Conservation (phyloP, 1,284 basidiomycete species). For the Sutorius eximius region DNA sequence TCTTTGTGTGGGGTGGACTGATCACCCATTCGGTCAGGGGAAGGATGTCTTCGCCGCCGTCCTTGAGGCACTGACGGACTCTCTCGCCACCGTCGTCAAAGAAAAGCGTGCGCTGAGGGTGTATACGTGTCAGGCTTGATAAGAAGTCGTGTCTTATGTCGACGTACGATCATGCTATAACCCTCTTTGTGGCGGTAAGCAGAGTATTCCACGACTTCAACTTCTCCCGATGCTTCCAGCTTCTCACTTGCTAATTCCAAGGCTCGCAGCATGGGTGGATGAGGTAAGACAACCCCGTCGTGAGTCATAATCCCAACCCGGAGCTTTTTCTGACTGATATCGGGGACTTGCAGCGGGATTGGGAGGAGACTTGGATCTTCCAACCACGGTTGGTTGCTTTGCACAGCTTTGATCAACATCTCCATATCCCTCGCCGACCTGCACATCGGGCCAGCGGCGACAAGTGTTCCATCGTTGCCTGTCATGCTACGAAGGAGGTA, state of each 20-base stretch:
- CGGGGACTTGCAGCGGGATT: slow-evolving; percentile 37
- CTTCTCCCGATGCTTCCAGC: slow-evolving; percentile 39
- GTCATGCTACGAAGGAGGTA: slow-evolving; percentile 27
- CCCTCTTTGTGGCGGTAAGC: slow-evolving; percentile 39
- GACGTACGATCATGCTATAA: slow-evolving; percentile 32
- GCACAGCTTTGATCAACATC: slow-evolving; percentile 41
- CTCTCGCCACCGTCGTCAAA: slow-evolving; percentile 29
- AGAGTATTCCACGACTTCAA: slow-evolving; percentile 42
- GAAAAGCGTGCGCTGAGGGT: slow-evolving; percentile 20
- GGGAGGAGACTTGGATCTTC: slow-evolving; percentile 41
- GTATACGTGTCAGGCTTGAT: background rate
- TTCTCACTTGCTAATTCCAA: slow-evolving; percentile 38
- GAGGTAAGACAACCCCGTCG: slow-evolving; percentile 47
- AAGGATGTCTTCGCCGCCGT: slow-evolving; percentile 32
- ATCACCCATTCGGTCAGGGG: slow-evolving; percentile 35
- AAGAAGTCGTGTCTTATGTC: background rate
- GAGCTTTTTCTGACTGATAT: slow-evolving; percentile 31
- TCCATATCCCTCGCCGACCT: slow-evolving; percentile 46
- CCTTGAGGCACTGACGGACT: slow-evolving; percentile 22
- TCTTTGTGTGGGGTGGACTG: slow-evolving; percentile 25
- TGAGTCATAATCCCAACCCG: slow-evolving; percentile 47
- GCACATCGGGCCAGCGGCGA: slow-evolving; percentile 37
- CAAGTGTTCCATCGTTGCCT: slow-evolving; percentile 36
- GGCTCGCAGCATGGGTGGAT: slow-evolving; percentile 46
- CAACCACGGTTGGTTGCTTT: slow-evolving; percentile 43